Evolutionary conservation across 441 rosid genomes (phyloP), one percentile per base, ranked within the genome.

Genomic region (Populus trichocarpa): DNA sequence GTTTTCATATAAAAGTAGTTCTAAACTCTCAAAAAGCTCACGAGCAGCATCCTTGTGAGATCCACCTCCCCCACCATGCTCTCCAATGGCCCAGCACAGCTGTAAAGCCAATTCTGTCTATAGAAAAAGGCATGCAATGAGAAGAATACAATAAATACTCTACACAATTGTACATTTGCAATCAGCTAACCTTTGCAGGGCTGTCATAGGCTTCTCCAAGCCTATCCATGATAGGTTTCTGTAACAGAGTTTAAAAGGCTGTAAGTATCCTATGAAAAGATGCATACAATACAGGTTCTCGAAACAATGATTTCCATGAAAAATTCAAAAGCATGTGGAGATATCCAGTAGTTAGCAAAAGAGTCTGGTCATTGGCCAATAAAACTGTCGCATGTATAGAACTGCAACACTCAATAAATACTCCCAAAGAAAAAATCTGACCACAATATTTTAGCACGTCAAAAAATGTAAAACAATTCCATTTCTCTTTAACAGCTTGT

Each of bases 51-150:
- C 99, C 80, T 90, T 94, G 85, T 91, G 91, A 70, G 94, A 86
- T 78, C 76, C 92, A 59, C 98, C 97, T 30, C 98, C 99, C 23
- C 99, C 99, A 75, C 93, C 97, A 79, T 96, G 91, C 88, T 96
- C 97, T 76, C 99, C 99, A 70, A 94, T 91, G 80, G 99, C 97
- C 99, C 99, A 96, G 82, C 99, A 96, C 71, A 96, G 85, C 61
- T 92, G 96, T 78, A 96, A 84, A 14, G 99, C 99, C 86, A 96
- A 78, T 85, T 96, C 98, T 82, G 90, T 88, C 98, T 94, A 75
- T 35, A 75, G 8, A 81, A 73, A 70, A 79, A 70, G 72, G 75
- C 73, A 77, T 67, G 72, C 26, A 63, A 76, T 40, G 63, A 78
- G 66, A 75, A 68, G 33, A 26, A n/a, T 3, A 71, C 20, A 2